phyloP scores from a whole-genome alignment of 192 early-diverging fungal species.

The Piromyces finnis region DNA sequence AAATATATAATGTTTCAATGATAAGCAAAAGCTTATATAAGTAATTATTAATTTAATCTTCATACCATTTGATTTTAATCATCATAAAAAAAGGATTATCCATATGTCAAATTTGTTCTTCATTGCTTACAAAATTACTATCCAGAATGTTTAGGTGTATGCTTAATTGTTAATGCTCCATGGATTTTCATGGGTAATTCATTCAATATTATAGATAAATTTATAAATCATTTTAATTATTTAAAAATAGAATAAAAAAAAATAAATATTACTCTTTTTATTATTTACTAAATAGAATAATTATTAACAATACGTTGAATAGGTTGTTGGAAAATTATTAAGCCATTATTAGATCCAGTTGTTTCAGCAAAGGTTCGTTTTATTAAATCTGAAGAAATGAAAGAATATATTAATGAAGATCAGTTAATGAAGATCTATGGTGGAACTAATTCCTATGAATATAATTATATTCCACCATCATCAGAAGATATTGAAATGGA shows the following conservation, averaged over 20 bases:
- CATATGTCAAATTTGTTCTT: constrained; percentile 57
- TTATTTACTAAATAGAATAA: too few relatives aligned
- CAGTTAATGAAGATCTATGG: constrained; percentile 37
- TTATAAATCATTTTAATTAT: constrained; percentile 2
- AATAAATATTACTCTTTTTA: background rate
- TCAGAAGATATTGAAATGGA: constrained; percentile 27
- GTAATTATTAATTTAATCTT: too few relatives aligned
- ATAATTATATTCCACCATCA: constrained; percentile 23
- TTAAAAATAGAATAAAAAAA: background rate
- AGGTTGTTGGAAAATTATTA: constrained; percentile 64
- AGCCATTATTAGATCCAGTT: constrained; percentile 71
- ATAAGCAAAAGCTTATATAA: too few relatives aligned
- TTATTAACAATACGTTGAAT: background rate
- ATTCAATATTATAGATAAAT: too few relatives aligned
- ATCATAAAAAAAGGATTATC: constrained; percentile 37
- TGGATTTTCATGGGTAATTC: constrained; percentile 64
- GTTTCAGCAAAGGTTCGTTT: constrained; percentile 76
- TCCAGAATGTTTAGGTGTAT: constrained; percentile 68
- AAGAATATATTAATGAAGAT: constrained; percentile 35
- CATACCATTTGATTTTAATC: too few relatives aligned
- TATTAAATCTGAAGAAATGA: constrained; percentile 40
- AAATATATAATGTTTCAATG: too few relatives aligned
- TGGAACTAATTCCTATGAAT: constrained; percentile 32
- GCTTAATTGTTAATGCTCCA: constrained; percentile 69
- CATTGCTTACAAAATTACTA: constrained; percentile 74